Evolutionary conservation across 2,329 filamentous ascomycete species (phyloP).

Genomic region (Pseudogymnoascus sp.): DNA sequence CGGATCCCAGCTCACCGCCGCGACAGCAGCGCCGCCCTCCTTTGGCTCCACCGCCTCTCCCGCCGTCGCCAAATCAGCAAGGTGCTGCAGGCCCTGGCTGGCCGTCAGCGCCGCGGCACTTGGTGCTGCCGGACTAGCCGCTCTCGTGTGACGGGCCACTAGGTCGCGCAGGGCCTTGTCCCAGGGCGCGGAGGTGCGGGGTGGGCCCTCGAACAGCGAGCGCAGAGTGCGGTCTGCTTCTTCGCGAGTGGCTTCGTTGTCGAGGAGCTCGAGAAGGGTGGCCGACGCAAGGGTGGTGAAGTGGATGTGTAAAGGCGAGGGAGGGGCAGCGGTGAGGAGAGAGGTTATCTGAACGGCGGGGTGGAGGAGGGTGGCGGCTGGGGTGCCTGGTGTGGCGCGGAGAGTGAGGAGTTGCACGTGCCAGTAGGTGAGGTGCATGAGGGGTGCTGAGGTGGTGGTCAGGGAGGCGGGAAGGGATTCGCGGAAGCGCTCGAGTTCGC

Average conservation of each 20-base stretch:
- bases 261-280: conserved; percentile 51
- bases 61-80: conserved; percentile 27
- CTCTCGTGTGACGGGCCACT: background rate
- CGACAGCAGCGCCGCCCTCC: background rate
- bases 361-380: conserved; percentile 49
- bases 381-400: conserved; percentile 47
- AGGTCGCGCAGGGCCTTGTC: conserved; percentile 1
- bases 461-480: conserved; percentile 47
- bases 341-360: conserved; percentile 49
- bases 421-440: conserved; percentile 62
- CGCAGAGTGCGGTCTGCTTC: conserved; percentile 36
- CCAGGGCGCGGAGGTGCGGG: background rate
- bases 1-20: background rate
- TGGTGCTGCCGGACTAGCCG: background rate
- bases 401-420: conserved; percentile 58
- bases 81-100: conserved; percentile 8
- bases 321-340: conserved; percentile 48
- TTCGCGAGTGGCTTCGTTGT: conserved; percentile 43
- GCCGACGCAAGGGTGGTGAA: conserved; percentile 52
- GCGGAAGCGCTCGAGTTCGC: conserved; percentile 56
- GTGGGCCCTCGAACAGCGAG: background rate
- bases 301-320: conserved; percentile 57
- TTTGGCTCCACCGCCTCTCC: conserved; percentile 33
- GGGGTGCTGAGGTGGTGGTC: conserved; percentile 43
- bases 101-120: conserved; percentile 3